Percentiles rank a stretch among this genome's conserved stretches.
phyloP scores from a whole-genome alignment of 352 stramenopile genomes.

The Sclerospora graminicola region DNA sequence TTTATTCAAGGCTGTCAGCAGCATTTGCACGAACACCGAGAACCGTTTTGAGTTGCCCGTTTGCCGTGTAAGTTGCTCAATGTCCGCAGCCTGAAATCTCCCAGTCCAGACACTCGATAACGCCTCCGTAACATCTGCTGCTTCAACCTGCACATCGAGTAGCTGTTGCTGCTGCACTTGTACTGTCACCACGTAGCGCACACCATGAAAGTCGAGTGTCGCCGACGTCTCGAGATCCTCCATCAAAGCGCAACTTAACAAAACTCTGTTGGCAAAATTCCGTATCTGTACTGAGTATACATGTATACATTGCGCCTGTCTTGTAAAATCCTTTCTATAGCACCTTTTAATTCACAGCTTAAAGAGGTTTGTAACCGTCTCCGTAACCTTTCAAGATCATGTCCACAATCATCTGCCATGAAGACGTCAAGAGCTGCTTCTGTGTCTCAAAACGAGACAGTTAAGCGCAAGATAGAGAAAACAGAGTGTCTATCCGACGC shows the following conservation, averaged over 20 bases:
- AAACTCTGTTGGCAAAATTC: too few relatives aligned
- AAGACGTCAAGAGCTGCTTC: too few relatives aligned
- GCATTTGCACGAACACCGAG: slow-evolving; percentile 88
- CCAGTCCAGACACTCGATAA: slow-evolving; percentile 29
- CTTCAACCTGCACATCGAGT: slow-evolving; percentile 57
- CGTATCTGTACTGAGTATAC: too few relatives aligned
- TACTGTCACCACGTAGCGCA: slow-evolving; percentile 65
- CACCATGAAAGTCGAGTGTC: slow-evolving; percentile 58
- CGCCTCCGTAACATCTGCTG: background rate
- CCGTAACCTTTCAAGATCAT: too few relatives aligned
- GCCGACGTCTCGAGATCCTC: slow-evolving; percentile 55
- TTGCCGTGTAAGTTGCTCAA: slow-evolving; percentile 89
- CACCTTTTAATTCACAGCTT: too few relatives aligned
- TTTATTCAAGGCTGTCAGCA: slow-evolving; percentile 66
- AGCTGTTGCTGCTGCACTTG: slow-evolving; percentile 38
- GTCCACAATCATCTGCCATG: too few relatives aligned
- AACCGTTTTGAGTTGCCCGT: slow-evolving; percentile 92
- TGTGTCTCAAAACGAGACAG: too few relatives aligned
- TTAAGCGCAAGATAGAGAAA: too few relatives aligned
- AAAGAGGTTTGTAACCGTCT: too few relatives aligned
- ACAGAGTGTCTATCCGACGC: too few relatives aligned
- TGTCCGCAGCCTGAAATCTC: slow-evolving; percentile 57
- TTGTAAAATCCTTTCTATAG: too few relatives aligned
- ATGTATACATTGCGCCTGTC: too few relatives aligned
- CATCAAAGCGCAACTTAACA: background rate